Conservation (phyloP, 1,284 basidiomycete genomes). For the Malassezia pachydermatis region DNA sequence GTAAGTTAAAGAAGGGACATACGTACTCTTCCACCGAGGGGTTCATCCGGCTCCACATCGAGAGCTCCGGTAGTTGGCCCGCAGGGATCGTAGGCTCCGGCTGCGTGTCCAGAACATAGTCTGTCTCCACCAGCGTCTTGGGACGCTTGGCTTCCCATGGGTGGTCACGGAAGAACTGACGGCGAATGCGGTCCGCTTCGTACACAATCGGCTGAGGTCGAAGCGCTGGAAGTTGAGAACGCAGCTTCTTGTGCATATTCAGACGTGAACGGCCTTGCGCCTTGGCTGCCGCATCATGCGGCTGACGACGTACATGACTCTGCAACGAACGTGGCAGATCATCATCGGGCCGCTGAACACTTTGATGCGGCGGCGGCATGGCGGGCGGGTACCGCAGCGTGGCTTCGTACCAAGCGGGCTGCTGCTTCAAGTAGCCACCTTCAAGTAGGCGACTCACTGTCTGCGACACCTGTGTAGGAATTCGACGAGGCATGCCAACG, state of each 20-base stretch:
- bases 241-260: constrained; percentile 36
- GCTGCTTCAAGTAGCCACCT: constrained; percentile 58
- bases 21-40: constrained; percentile 81
- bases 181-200: constrained; percentile 71
- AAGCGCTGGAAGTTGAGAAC: constrained; percentile 53
- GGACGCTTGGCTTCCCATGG: constrained; percentile 88
- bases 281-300: constrained; percentile 16
- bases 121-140: constrained; percentile 62
- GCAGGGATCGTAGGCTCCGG: constrained; percentile 49
- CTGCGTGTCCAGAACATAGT: constrained; percentile 50
- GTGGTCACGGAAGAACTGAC: constrained; percentile 88
- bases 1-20: constrained; percentile 23
- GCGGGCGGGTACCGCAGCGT: constrained; percentile 79
- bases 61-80: constrained; percentile 69
- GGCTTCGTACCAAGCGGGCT: constrained; percentile 76
- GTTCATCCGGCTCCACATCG: constrained; percentile 58
- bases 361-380: constrained; percentile 65
- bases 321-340: constrained; percentile 36
- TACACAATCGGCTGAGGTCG: constrained; percentile 63
- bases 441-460: constrained; percentile 73
- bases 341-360: constrained; percentile 53
- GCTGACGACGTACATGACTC: constrained; percentile 20
- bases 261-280: constrained; percentile 21
- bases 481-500: constrained; percentile 64
- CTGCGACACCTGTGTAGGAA: constrained; percentile 78